Evolutionary conservation across 805 yeast genomes (phyloP), one percentile per base, ranked within the genome.

Genomic region (Candida gorgasii): DNA sequence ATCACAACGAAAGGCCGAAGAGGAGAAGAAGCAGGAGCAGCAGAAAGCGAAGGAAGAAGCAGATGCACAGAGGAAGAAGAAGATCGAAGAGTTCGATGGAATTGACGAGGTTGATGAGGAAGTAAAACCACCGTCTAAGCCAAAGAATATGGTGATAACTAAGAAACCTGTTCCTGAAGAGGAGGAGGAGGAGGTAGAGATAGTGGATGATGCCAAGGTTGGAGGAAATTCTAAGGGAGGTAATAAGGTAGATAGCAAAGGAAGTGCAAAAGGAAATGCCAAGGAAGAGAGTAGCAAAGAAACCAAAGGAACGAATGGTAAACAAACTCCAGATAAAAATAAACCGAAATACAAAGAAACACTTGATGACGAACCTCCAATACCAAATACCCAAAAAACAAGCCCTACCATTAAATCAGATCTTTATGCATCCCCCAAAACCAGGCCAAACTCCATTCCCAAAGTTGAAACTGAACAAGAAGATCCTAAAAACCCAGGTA

Each of bases 401-500:
- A 18, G 20, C 17, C 24, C 31, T 7, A 9, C 36, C 4, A 8
- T 23, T 15, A 17, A 16, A 24, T 19, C 28, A 24, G 31, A 16
- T 24, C 12, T 6, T 17, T 6, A 8, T 11, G 7, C 24, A 4
- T 18, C 35, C 11, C 41, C 29, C 8, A 32, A 36, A 16, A 14
- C 22, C 13, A 17, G 34, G 12, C 45, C 47, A 16, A 40, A 43
- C 28, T 8, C 24, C n/a, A 23, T 28, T 12, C 40, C 36, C 5
- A 16, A 19, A 16, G 39, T 42, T 3, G 34, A 27, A n/a, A 35
- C 27, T 12, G 40, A 32, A n/a, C n/a, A 24, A 17, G 42, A 37
- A 15, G 47, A 52, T 35, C 52, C 58, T 4, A 45, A 46, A 5
- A 50, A 55, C 36, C 63, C 63, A 13, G 39, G 46, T 15, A 44